Base-by-base conservation (phyloP, 371 early-diverging fungal species). In the Mucor piriformis region DNA sequence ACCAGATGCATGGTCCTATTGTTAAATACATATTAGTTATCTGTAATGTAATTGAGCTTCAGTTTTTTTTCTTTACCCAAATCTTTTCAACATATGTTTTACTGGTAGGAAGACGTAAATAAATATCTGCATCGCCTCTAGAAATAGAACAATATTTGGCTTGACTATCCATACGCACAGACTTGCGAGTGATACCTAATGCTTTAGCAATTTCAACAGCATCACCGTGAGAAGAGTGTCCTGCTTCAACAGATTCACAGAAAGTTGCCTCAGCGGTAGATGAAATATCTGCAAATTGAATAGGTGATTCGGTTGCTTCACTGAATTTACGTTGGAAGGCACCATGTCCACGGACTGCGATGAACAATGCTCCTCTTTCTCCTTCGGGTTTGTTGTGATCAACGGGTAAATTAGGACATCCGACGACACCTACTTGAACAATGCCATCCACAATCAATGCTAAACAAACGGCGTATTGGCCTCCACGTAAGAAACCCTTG, bases 211-310 rank as follows among this genome's bases (percentile, higher is more conserved):
- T 94, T 49, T 82, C 74, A n/a, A 84, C 87, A 16, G 91, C 80
- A 55, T 92, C 90, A 25, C 77, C 72, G 62, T 96, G 96, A 54
- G 86, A 85, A 6, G 95, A 90, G 67, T 98, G 99, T 7, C 84
- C 92, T n/a, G 94, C 78, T 76, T 96, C 97, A 44, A 95, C 94
- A n/a, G 95, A 95, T 75, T 97, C 97, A 76, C 96, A 95, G 63
- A 97, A 93, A 33, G 77, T 76, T 1, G 94, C 88, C 16, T 91
- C 80, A 25, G 79, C 58, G 6, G 89, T 67, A 42, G 70, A 66
- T 49, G 68, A 61, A 27, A 89, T 80, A 23, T 67, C 59, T 11
- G 82, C 77, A 55, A 91, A 89, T 23, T 83, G 72, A 37, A 95
- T 90, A 11, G 73, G 84, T 0, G 69, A 73, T 61, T 93, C 93